Base-by-base conservation (phyloP, 768 basidiomycete genomes). In the Bullera alba region DNA sequence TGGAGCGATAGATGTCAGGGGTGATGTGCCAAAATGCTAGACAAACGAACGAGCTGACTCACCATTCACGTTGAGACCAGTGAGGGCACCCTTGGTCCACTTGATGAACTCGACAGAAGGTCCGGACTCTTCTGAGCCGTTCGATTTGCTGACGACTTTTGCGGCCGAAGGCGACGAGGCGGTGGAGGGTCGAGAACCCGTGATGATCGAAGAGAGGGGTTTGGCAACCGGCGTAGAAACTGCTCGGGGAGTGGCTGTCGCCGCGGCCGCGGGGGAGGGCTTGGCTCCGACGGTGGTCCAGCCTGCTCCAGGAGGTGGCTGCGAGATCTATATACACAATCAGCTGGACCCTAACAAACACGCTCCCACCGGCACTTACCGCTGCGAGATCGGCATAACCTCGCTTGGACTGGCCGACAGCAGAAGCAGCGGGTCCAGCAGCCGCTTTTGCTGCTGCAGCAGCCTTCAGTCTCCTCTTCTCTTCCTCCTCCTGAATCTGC, bases 401-500 rank as follows among this genome's bases (percentile, higher is more conserved):
- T 46, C 87, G 78, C 66, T 84, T 80, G 6, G 55, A 37, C 19
- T 79, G 76, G 12, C 80, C 74, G 3, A 49, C 60, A 15, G 58
- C 54, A 16, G 59, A 59, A 23, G 64, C 58, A 12, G 41, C 54
- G 6, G 48, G 21, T 26, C 79, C 76, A 12, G 80, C 82, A 70
- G 83, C 84, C 25, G 54, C 50, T 30, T 54, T 56, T 10, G 53
- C 53, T n/a, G 49, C 54, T 5, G 75, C 73, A 0, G 77, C 77
- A 25, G 74, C 61, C 25, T 61, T 56, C 72, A 83, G 86, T 77
- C 89, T 91, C 55, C 85, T 79, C 56, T 76, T 80, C 73, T 93
- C 89, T 67, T 99, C 95, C 63, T 99, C 95, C 73, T 97, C 93
- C 67, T 93, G 88, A 34, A 99, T 99, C 76, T 99, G 91, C 76